These are phyloP conservation scores for Ceratobasidium theobromae DNA, from an alignment of 1,284 basidiomycete species.

Conservation along the genomic window DNA sequence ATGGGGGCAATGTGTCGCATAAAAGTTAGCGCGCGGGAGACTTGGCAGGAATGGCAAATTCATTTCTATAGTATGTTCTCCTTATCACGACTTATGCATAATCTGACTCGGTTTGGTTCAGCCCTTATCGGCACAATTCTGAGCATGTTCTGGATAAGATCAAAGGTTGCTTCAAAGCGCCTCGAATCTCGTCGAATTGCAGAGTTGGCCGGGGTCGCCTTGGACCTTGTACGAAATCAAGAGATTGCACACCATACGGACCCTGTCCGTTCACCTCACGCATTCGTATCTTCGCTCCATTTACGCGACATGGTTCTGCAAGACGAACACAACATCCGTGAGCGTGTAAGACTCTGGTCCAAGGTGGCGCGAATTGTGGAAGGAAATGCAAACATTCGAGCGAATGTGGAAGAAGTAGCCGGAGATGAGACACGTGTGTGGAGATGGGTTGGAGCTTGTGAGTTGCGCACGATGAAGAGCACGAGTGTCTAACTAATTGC, in stretches of 20 bases:
- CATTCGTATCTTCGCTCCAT: constrained; percentile 86
- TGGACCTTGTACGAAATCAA: constrained; percentile 82
- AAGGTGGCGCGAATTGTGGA: constrained; percentile 88
- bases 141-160: constrained; percentile 46
- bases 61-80: constrained; percentile 59
- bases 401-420: constrained; percentile 81
- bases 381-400: constrained; percentile 90
- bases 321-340: constrained; percentile 71
- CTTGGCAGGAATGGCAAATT: constrained; percentile 69
- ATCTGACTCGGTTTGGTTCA: constrained; percentile 40
- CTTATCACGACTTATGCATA: constrained; percentile 35
- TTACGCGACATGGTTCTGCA: constrained; percentile 88
- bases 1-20: constrained; percentile 71
- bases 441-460: constrained; percentile 67
- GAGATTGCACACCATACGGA: constrained; percentile 84
- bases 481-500: too few species aligned
- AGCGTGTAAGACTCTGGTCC: constrained; percentile 77
- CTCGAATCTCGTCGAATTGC: constrained; percentile 72
- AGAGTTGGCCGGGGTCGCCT: constrained; percentile 75
- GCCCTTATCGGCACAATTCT: constrained; percentile 43
- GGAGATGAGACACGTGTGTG: constrained; percentile 86
- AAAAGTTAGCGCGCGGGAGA: constrained; percentile 65
- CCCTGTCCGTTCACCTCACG: constrained; percentile 72
- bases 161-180: constrained; percentile 54
- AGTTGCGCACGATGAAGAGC: not conserved